These are phyloP conservation scores for Cercospora nicotianae DNA, from an alignment of 2,329 filamentous ascomycete genomes.

Conservation along the genomic window DNA sequence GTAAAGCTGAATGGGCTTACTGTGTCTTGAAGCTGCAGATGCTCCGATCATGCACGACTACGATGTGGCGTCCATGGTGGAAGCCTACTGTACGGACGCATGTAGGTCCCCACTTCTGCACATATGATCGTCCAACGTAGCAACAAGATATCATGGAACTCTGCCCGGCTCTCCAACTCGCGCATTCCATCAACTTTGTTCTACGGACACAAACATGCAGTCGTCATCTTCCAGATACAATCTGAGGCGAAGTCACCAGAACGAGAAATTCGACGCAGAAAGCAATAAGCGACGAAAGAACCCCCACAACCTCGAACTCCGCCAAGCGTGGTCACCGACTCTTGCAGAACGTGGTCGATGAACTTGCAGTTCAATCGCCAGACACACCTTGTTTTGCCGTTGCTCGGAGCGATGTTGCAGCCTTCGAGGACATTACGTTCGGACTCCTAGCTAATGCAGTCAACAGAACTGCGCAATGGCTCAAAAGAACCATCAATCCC, in stretches of 20 bases:
- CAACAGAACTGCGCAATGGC: slow-evolving; percentile 8
- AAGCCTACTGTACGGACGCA: neutral
- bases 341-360: neutral
- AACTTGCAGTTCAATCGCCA: neutral
- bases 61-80: neutral
- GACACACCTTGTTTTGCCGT: neutral
- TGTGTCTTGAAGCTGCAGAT: neutral
- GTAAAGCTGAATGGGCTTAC: neutral
- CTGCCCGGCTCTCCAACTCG: neutral
- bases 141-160: neutral
- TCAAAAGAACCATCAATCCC: neutral
- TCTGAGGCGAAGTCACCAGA: neutral
- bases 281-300: neutral
- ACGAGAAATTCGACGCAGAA: neutral
- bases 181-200: neutral
- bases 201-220: neutral
- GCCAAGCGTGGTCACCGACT: neutral
- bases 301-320: neutral
- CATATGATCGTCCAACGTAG: neutral
- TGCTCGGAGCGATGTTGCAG: neutral
- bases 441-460: slow-evolving; percentile 6
- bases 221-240: neutral
- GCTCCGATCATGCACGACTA: neutral
- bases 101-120: neutral
- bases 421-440: slow-evolving; percentile 5